Conservation (phyloP, 345 rosid genomes). For the Corchorus olitorius region DNA sequence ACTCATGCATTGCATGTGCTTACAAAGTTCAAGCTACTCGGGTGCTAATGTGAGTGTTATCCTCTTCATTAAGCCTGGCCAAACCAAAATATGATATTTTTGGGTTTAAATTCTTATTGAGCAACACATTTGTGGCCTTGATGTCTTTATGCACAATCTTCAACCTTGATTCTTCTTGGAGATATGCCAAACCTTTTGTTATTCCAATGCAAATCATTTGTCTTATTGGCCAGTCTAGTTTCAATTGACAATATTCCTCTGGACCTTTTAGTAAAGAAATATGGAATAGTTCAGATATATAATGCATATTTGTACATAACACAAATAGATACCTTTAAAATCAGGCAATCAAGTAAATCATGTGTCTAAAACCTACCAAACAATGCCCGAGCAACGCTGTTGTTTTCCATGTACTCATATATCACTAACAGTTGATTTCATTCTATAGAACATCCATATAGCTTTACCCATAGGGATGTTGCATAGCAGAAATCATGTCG, state of each 20-base stretch:
- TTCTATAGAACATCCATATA: constrained; percentile 60
- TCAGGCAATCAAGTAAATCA: neutral
- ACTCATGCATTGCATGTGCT: neutral
- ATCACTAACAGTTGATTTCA: constrained; percentile 54
- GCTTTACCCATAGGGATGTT: constrained; percentile 61
- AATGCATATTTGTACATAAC: no score
- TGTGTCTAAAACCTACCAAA: constrained; percentile 26
- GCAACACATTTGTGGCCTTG: no score
- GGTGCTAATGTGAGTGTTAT: constrained; percentile 52
- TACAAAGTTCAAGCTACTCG: constrained; percentile 52
- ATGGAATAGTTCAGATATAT: neutral
- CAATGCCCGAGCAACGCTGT: constrained; percentile 54
- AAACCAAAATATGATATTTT: constrained; percentile 52
- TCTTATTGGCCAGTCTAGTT: constrained; percentile 41
- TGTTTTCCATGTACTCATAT: constrained; percentile 62
- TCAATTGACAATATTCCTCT: constrained; percentile 33
- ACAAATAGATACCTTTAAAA: neutral
- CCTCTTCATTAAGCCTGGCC: constrained; percentile 54
- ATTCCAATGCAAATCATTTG: constrained; percentile 45
- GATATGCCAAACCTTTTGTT: constrained; percentile 50
- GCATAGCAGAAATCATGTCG: constrained; percentile 60
- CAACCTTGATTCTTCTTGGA: constrained; percentile 49
- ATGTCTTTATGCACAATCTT: constrained; percentile 53
- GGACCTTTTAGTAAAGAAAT: constrained; percentile 27
- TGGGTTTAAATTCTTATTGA: constrained; percentile 39